Evolutionary conservation across 768 basidiomycete genomes (phyloP).

Genomic region (Suillus sp.): DNA sequence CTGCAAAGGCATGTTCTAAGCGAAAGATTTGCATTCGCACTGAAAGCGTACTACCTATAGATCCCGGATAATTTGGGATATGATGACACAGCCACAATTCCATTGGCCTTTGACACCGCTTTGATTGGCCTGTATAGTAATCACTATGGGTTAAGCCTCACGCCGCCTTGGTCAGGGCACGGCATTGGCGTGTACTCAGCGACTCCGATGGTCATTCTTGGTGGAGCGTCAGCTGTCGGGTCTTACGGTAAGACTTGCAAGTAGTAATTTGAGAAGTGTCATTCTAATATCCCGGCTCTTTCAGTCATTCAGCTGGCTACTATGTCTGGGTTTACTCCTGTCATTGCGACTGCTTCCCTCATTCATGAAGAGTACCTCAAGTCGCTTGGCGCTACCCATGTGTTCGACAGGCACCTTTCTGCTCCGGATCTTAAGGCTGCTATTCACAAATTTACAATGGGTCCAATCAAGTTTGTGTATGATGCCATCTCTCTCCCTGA

Average conservation of each 20-base stretch:
- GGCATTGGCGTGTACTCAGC: slow-evolving; percentile 41
- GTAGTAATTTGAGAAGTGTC: slow-evolving; percentile 1
- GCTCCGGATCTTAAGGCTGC: slow-evolving; percentile 19
- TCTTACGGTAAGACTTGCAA: slow-evolving; percentile 41
- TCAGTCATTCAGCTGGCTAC: slow-evolving; percentile 43
- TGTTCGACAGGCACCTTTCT: slow-evolving; percentile 36
- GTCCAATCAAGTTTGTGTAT: slow-evolving; percentile 24
- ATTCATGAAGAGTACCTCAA: slow-evolving; percentile 34
- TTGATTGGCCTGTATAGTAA: slow-evolving; percentile 47
- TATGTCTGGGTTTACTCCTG: slow-evolving; percentile 42
- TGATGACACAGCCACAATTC: slow-evolving; percentile 49
- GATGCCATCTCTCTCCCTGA: slow-evolving; percentile 36
- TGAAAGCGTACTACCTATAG: no score
- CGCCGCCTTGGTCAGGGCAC: slow-evolving; percentile 36
- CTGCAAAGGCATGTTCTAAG: slow-evolving; percentile 37
- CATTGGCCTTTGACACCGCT: slow-evolving; percentile 49
- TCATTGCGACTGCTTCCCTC: slow-evolving; percentile 41
- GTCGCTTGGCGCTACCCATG: slow-evolving; percentile 42
- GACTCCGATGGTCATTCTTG: slow-evolving; percentile 47
- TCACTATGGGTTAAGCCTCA: slow-evolving; percentile 40
- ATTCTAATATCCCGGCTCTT: neutral
- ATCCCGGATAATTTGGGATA: slow-evolving; percentile 47
- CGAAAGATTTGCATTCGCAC: slow-evolving; percentile 6
- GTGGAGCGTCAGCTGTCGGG: slow-evolving; percentile 53
- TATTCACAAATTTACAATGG: slow-evolving; percentile 29